phyloP scores from a whole-genome alignment of 2,329 filamentous ascomycete genomes.

The Ophiocordyceps australis region DNA sequence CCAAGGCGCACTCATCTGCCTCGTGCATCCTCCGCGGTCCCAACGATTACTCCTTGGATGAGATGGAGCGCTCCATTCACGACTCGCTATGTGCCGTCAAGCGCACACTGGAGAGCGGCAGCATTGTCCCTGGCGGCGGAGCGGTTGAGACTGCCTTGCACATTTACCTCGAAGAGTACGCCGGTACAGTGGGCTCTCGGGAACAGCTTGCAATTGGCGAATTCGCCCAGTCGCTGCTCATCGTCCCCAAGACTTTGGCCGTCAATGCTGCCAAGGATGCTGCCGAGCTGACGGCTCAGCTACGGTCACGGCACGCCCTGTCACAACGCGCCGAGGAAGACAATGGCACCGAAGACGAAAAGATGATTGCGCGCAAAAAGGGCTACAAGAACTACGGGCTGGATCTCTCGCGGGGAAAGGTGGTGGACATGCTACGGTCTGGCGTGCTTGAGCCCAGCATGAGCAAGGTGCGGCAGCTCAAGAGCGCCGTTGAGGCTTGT shows the following conservation, averaged over 20 bases:
- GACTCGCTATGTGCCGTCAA: slow-evolving; percentile 95
- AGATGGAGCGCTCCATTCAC: slow-evolving; percentile 98
- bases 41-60: slow-evolving; percentile 92
- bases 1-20: slow-evolving; percentile 82
- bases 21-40: slow-evolving; percentile 91
- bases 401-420: slow-evolving; percentile 74
- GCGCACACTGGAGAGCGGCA: slow-evolving; percentile 88
- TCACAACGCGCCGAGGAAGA: slow-evolving; percentile 82
- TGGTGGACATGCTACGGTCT: slow-evolving; percentile 84
- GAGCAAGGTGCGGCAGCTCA: slow-evolving; percentile 95
- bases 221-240: slow-evolving; percentile 84
- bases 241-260: slow-evolving; percentile 90
- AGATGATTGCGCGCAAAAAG: slow-evolving; percentile 81
- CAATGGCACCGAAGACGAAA: slow-evolving; percentile 73
- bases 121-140: slow-evolving; percentile 89
- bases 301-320: slow-evolving; percentile 83
- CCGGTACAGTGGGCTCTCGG: slow-evolving; percentile 86
- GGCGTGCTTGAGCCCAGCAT: slow-evolving; percentile 93
- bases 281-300: slow-evolving; percentile 85
- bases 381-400: slow-evolving; percentile 98
- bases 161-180: slow-evolving; percentile 98
- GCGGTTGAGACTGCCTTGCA: slow-evolving; percentile 97
- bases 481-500: slow-evolving; percentile 95
- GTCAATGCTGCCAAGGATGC: slow-evolving; percentile 96
- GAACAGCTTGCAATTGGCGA: slow-evolving; percentile 97